phyloP scores from a whole-genome alignment of 202 grass and related monocot species.

The Musa balbisiana region DNA sequence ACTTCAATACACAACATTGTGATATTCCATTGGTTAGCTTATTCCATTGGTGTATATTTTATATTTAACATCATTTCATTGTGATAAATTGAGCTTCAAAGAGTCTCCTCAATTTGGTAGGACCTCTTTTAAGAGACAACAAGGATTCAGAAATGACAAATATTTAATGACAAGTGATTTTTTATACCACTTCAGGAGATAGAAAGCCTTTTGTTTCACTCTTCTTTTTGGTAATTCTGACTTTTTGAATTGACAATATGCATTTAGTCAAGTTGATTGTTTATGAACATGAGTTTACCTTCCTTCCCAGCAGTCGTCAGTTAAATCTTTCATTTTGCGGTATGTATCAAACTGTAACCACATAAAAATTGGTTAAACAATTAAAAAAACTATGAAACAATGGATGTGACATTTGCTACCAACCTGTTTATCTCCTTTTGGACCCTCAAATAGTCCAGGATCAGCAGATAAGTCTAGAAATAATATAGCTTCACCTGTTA shows the following conservation, averaged over 20 bases:
- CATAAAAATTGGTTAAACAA: conserved; percentile 9
- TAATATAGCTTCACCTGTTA: conserved; percentile 60
- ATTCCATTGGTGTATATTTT: too few relatives aligned
- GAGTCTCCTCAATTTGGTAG: not conserved
- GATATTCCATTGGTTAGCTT: too few relatives aligned
- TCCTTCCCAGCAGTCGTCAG: conserved; percentile 63
- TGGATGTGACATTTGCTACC: conserved; percentile 1
- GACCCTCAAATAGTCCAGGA: conserved; percentile 69
- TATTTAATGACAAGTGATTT: not conserved
- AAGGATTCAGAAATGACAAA: not conserved
- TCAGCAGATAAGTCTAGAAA: conserved; percentile 79
- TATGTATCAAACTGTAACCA: conserved; percentile 72
- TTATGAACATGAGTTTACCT: conserved; percentile 35
- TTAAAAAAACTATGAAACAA: conserved; percentile 8
- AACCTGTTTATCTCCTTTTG: conserved; percentile 84
- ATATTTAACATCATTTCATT: not conserved
- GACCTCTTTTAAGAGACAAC: not conserved
- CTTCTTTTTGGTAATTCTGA: not conserved
- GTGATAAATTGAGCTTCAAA: not conserved
- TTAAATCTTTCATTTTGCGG: conserved; percentile 81
- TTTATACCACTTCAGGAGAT: not conserved
- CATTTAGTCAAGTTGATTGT: conserved; percentile 5
- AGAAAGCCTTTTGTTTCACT: not conserved
- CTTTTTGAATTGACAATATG: not conserved
- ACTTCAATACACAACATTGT: too few relatives aligned